Evolutionary conservation across 2,329 filamentous ascomycete species (phyloP).

Genomic region (Dactylellina parvicollis): DNA sequence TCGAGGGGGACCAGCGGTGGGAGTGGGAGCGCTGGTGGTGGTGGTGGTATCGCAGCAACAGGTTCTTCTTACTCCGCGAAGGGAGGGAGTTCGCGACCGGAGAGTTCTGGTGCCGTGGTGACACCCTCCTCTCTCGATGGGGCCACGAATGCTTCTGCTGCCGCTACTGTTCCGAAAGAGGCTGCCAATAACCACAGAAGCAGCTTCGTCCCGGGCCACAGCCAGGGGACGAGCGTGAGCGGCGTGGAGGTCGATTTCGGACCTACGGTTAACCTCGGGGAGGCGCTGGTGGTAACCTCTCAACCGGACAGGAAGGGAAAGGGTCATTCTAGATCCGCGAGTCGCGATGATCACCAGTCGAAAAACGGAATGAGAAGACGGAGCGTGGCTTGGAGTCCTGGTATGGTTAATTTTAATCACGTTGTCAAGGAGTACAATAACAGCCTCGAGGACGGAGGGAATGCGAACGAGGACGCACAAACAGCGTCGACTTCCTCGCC

Average conservation of each 20-base stretch:
- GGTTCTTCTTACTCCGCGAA: background rate
- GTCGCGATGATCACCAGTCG: conserved; percentile 6
- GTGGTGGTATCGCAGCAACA: background rate
- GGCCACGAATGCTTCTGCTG: no score
- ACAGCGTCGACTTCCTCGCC: background rate
- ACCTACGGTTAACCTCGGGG: conserved; percentile 34
- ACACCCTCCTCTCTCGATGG: no score
- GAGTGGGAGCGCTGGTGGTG: background rate
- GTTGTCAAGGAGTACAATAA: background rate
- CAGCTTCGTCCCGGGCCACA: conserved; percentile 9
- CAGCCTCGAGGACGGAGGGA: background rate
- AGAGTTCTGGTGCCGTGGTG: no score
- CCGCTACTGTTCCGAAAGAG: no score
- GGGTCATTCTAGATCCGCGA: background rate
- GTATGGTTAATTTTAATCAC: conserved; percentile 62
- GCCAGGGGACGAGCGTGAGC: conserved; percentile 16
- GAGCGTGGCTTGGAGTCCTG: conserved; percentile 82
- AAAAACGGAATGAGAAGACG: conserved; percentile 62
- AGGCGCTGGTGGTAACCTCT: conserved; percentile 6
- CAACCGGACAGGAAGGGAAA: background rate
- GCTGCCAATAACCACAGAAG: no score
- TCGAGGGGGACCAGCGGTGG: background rate
- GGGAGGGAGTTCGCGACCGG: no score
- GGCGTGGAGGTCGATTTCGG: conserved; percentile 43
- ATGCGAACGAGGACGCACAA: background rate